Evolutionary conservation across 352 stramenopile species (phyloP).

Genomic region (Pythium coloratum): DNA sequence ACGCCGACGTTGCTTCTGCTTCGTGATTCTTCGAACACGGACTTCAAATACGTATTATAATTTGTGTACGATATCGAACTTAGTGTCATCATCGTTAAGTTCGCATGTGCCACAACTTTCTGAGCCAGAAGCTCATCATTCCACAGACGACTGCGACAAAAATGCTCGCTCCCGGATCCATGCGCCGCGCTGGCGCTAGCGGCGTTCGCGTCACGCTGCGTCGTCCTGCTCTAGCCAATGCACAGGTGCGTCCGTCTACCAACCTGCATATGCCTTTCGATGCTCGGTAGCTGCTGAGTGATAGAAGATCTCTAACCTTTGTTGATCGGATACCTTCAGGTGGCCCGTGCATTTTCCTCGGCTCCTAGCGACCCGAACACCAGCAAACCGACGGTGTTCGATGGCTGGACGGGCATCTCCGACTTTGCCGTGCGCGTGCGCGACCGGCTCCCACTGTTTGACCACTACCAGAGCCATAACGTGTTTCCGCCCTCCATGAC

Average conservation of each 20-base stretch:
- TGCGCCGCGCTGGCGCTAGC: neutral
- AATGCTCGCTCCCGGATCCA: neutral
- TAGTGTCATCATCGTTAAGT: neutral
- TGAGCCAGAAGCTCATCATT: neutral
- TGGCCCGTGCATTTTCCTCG: constrained; percentile 8
- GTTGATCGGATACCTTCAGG: neutral
- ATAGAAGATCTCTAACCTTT: neutral
- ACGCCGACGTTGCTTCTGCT: too few relatives aligned
- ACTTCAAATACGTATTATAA: too few relatives aligned
- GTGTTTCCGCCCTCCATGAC: constrained; percentile 34
- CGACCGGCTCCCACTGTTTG: constrained; percentile 29
- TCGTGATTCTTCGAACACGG: too few relatives aligned
- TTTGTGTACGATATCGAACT: neutral
- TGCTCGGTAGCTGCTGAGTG: too few relatives aligned
- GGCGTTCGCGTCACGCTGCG: neutral
- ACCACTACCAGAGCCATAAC: constrained; percentile 31
- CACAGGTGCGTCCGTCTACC: neutral
- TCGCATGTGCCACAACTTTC: neutral
- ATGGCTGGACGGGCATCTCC: constrained; percentile 22
- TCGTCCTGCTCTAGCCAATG: neutral
- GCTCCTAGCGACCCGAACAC: neutral
- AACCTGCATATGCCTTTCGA: neutral
- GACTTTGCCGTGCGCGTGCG: constrained; percentile 27
- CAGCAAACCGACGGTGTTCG: constrained; percentile 21
- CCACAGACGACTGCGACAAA: neutral